phyloP scores from a whole-genome alignment of 129 eudicot genomes.

The Arctium lappa region DNA sequence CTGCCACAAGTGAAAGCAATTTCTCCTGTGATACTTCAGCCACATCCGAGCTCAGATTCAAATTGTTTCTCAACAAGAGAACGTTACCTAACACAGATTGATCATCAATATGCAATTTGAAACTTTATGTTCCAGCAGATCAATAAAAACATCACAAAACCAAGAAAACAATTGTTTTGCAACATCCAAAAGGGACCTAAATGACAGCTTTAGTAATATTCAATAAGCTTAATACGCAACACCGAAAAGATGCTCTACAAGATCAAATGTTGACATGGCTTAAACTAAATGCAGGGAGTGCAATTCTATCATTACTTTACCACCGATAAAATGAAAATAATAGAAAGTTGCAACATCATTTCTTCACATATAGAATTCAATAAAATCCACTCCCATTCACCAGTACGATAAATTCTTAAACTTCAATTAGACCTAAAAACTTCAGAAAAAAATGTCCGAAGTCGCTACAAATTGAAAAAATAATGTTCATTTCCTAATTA shows the following conservation, averaged over 20 bases:
- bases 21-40: slow-evolving; percentile 86
- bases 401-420: neutral
- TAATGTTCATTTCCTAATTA: neutral
- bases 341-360: neutral
- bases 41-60: slow-evolving; percentile 67
- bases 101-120: slow-evolving; percentile 10
- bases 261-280: neutral
- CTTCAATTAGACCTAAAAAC: slow-evolving; percentile 19
- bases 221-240: neutral
- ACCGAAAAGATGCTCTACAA: neutral
- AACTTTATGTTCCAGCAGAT: neutral
- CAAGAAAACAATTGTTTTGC: neutral
- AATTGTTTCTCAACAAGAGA: slow-evolving; percentile 67
- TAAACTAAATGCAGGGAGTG: neutral
- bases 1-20: slow-evolving; percentile 82
- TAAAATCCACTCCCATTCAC: slow-evolving; percentile 5
- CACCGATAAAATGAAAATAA: neutral
- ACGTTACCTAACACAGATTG: slow-evolving; percentile 61
- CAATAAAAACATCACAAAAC: neutral
- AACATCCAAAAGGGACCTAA: neutral
- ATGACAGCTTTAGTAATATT: neutral
- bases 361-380: neutral
- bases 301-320: neutral
- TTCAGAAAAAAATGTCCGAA: slow-evolving; percentile 5
- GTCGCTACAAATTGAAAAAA: slow-evolving; percentile 1